Evolutionary conservation across 805 yeast species (phyloP).

Genomic region (Lipomyces mesembrius): DNA sequence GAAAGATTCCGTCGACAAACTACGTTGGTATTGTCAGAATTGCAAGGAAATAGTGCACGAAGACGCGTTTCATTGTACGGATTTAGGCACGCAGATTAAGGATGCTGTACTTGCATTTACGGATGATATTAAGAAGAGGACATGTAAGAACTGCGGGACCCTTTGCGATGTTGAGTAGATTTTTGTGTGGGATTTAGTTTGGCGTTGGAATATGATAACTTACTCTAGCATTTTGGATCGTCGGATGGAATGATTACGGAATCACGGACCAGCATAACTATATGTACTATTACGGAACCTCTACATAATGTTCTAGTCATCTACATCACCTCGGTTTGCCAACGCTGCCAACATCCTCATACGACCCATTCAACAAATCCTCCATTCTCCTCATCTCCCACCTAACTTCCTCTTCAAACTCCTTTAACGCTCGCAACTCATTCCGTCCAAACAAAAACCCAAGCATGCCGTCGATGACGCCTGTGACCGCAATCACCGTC

Average conservation of each 20-base stretch:
- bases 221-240: no score
- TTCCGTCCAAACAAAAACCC: conserved; percentile 77
- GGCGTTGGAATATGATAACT: not conserved
- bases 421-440: conserved; percentile 78
- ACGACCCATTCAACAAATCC: not conserved
- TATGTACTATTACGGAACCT: not conserved
- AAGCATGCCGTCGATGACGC: conserved; percentile 74
- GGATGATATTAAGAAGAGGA: conserved; percentile 62
- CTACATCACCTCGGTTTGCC: not conserved
- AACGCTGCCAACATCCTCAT: not conserved
- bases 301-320: not conserved
- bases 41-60: conserved; percentile 73
- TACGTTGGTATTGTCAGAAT: conserved; percentile 84
- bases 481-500: conserved; percentile 63
- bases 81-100: conserved; percentile 89
- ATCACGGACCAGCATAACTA: no score
- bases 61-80: conserved; percentile 70
- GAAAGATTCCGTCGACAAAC: conserved; percentile 64
- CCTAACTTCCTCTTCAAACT: conserved; percentile 70
- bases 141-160: conserved; percentile 77
- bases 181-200: not conserved
- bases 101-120: conserved; percentile 77
- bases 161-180: conserved; percentile 24
- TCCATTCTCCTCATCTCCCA: conserved; percentile 38
- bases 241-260: no score